Percentiles rank a stretch among this genome's conserved stretches.
Evolutionary conservation across 306 rosid species (phyloP).

Genomic region (Cicer arietinum): DNA sequence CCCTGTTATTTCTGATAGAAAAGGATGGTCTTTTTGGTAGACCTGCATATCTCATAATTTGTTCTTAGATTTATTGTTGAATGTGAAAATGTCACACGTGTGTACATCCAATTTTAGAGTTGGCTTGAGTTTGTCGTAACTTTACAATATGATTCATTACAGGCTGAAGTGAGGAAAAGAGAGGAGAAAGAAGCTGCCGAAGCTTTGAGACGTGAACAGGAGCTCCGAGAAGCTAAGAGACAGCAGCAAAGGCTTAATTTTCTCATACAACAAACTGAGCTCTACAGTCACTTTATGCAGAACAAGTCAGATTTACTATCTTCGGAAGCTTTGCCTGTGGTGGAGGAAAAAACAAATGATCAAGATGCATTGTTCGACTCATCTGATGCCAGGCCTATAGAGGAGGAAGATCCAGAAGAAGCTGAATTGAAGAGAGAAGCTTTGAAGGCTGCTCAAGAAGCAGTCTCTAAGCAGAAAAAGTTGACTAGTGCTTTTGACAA

Average conservation of each 20-base stretch:
- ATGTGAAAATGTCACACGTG: constrained; percentile 23
- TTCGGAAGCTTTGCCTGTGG: constrained; percentile 62
- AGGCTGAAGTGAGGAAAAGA: constrained; percentile 90
- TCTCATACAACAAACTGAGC: constrained; percentile 94
- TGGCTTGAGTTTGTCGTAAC: constrained; percentile 23
- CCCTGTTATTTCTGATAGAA: constrained; percentile 7
- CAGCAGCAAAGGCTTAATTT: constrained; percentile 95
- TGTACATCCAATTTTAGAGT: not conserved
- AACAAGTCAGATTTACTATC: constrained; percentile 79
- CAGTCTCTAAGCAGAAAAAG: constrained; percentile 85
- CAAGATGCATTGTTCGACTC: constrained; percentile 56
- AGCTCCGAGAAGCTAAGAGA: constrained; percentile 97
- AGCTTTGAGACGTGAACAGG: constrained; percentile 94
- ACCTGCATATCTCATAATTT: constrained; percentile 12
- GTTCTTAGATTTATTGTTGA: constrained; percentile 23
- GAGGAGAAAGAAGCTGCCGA: constrained; percentile 99
- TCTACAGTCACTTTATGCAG: constrained; percentile 96
- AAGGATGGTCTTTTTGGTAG: constrained; percentile 15
- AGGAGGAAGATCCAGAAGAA: constrained; percentile 85
- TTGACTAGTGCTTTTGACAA: constrained; percentile 83
- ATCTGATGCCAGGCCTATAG: constrained; percentile 56
- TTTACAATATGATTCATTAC: constrained; percentile 40
- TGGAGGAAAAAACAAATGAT: constrained; percentile 57
- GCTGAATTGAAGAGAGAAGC: constrained; percentile 93
- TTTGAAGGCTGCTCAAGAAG: constrained; percentile 95